Conservation (phyloP, 2,329 filamentous ascomycete genomes). For the Aspergillus tubingensis region DNA sequence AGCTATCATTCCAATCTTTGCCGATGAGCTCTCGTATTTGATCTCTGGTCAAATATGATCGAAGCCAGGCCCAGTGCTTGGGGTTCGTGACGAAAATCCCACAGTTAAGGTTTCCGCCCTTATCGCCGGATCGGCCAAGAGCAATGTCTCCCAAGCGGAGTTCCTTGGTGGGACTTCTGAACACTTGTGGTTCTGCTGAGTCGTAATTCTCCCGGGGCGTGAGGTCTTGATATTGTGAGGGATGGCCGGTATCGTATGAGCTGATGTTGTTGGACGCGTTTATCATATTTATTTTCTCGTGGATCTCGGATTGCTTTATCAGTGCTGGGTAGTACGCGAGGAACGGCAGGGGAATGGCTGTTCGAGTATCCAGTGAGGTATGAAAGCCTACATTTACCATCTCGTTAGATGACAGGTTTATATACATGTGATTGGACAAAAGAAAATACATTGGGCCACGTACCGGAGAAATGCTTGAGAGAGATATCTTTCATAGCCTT, state of each 20-base stretch:
- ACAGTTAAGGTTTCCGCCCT: slow-evolving; percentile 46
- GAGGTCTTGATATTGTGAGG: slow-evolving; percentile 16
- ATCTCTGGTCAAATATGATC: slow-evolving; percentile 42
- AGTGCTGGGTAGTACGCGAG: slow-evolving; percentile 48
- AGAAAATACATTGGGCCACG: not conserved
- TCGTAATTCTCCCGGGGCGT: slow-evolving; percentile 22
- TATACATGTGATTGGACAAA: no score
- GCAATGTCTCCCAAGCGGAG: slow-evolving; percentile 47
- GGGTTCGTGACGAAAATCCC: slow-evolving; percentile 39
- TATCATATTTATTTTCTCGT: slow-evolving; percentile 32
- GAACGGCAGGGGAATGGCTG: slow-evolving; percentile 43
- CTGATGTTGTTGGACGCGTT: not conserved
- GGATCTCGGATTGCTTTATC: slow-evolving; percentile 29
- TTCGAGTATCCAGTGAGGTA: slow-evolving; percentile 46
- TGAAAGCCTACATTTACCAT: slow-evolving; percentile 38
- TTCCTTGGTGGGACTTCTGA: slow-evolving; percentile 23
- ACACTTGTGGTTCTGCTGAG: slow-evolving; percentile 25
- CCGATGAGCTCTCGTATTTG: slow-evolving; percentile 46
- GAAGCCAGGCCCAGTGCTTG: slow-evolving; percentile 39
- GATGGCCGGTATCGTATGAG: slow-evolving; percentile 21
- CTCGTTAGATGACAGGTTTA: no score
- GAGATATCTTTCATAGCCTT: slow-evolving; percentile 36
- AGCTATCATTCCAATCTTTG: slow-evolving; percentile 48
- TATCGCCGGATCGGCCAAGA: slow-evolving; percentile 48
- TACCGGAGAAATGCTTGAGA: slow-evolving; percentile 49